These are phyloP conservation scores for Plectosphaerella cucumerina DNA, from an alignment of 2,329 filamentous ascomycete genomes.

Conservation along the genomic window DNA sequence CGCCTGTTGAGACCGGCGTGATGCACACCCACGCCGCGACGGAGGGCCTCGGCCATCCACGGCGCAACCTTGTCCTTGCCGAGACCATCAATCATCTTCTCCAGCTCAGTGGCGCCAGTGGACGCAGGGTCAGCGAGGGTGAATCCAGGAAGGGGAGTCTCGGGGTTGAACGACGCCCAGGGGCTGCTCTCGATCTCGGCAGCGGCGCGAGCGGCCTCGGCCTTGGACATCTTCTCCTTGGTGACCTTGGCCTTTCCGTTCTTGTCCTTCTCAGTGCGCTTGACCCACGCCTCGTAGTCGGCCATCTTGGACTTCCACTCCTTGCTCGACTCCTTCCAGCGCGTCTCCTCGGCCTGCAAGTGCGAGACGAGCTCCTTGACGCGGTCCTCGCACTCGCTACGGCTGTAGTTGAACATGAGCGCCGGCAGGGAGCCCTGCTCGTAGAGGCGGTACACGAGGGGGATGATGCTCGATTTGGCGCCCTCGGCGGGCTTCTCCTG, in stretches of 20 bases:
- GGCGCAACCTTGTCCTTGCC: conserved; percentile 43
- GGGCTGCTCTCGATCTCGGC: conserved; percentile 49
- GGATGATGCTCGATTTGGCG: conserved; percentile 26
- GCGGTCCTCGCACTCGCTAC: conserved; percentile 58
- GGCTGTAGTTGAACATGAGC: conserved; percentile 75
- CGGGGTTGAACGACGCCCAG: conserved; percentile 65
- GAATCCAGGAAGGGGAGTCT: conserved; percentile 58
- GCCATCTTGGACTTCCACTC: conserved; percentile 58
- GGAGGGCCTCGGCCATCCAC: conserved; percentile 56
- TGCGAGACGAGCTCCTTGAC: conserved; percentile 45
- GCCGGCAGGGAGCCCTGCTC: conserved; percentile 64
- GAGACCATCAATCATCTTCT: conserved; percentile 47
- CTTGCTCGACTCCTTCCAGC: conserved; percentile 34
- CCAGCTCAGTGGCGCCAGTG: conserved; percentile 53
- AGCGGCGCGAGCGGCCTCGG: conserved; percentile 53
- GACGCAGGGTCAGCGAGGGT: conserved; percentile 63
- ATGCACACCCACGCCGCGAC: conserved; percentile 69
- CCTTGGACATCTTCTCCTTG: conserved; percentile 37
- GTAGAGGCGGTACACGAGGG: conserved; percentile 57
- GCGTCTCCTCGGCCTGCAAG: conserved; percentile 48
- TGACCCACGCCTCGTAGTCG: conserved; percentile 55
- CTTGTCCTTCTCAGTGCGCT: conserved; percentile 26
- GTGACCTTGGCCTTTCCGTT: conserved; percentile 29
- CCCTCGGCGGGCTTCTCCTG: conserved; percentile 6
- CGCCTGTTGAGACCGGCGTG: conserved; percentile 76